Conservation (phyloP, 768 basidiomycete genomes). For the Boletus speciosus region DNA sequence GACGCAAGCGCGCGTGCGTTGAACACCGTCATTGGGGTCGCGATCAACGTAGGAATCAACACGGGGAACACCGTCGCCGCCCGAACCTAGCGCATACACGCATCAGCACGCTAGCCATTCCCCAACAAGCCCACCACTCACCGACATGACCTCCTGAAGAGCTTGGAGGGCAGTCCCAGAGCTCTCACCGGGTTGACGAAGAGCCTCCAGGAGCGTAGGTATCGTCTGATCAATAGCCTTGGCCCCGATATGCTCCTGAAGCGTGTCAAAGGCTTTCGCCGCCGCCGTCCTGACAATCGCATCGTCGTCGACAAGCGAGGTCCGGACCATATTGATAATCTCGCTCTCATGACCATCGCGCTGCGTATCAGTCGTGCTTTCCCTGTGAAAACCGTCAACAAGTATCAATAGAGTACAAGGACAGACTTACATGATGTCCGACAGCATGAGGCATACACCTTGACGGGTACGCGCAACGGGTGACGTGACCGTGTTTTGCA, state of each 20-base stretch:
- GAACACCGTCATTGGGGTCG: slow-evolving; percentile 90
- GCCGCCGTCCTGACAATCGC: slow-evolving; percentile 84
- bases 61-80: slow-evolving; percentile 96
- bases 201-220: slow-evolving; percentile 88
- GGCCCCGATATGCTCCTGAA: slow-evolving; percentile 89
- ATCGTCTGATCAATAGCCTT: slow-evolving; percentile 96
- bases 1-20: slow-evolving; percentile 89
- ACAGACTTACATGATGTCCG: slow-evolving; percentile 75
- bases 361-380: slow-evolving; percentile 78
- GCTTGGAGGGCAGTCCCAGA: slow-evolving; percentile 97
- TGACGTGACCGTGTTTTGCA: slow-evolving; percentile 64
- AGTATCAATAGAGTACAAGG: background rate
- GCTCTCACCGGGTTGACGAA: slow-evolving; percentile 86
- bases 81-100: slow-evolving; percentile 58
- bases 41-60: slow-evolving; percentile 87
- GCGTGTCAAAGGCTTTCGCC: slow-evolving; percentile 81
- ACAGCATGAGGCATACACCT: slow-evolving; percentile 84
- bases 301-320: slow-evolving; percentile 85
- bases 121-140: slow-evolving; percentile 34
- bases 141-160: slow-evolving; percentile 89
- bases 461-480: slow-evolving; percentile 64
- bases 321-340: slow-evolving; percentile 81
- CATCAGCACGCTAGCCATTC: background rate
- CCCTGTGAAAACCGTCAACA: slow-evolving; percentile 43
- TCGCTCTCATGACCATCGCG: slow-evolving; percentile 86